Base-by-base conservation (phyloP, 2,329 filamentous ascomycete species). In the Coniochaeta prunicola region DNA sequence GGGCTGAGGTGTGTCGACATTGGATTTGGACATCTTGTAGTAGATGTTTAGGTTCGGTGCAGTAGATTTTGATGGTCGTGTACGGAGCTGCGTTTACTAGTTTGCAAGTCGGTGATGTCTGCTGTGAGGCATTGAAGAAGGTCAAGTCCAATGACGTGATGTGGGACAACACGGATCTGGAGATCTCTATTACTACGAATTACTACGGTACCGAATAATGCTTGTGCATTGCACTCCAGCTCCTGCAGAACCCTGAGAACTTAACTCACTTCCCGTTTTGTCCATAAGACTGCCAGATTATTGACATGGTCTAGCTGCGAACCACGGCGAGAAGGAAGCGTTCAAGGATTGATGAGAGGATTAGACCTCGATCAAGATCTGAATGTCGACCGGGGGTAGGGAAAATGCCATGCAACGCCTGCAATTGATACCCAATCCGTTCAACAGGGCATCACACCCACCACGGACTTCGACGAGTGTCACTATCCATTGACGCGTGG, bases 1-100 rank as follows among this genome's bases (percentile, higher is more conserved):
- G 2, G 76, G 68, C 3, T 74, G 75, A 9, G 75, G 76, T 0
- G 77, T 82, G 65, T 83, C 80, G 58, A 82, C 74, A 17, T 38
- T 38, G 2, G 24, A 30, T 9, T 26, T 42, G 33, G 33, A 9
- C 36, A 40, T 56, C 7, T 21, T 50, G 19, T 30, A 5, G 12
- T 8, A 28, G 24, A 2, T 45, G 21, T 24, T 26, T 8, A 15
- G 7, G 42, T 17, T 17, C 6, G 13, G 4, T 15, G n/a, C 15
- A 12, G 19, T 28, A 50, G 24, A 21, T 50, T n/a, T n/a, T 28
- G 45, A 30, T 45, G 9, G 21, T 45, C 38, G 21, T 10, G 21
- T 7, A 17, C 12, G 17, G 10, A 30, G 24, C n/a, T 28, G 8
- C n/a, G 45, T 4, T 30, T 50, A 26, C 45, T 26, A 2, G 40